Conservation (phyloP, 306 rosid species). For the Aeschynomene evenia region DNA sequence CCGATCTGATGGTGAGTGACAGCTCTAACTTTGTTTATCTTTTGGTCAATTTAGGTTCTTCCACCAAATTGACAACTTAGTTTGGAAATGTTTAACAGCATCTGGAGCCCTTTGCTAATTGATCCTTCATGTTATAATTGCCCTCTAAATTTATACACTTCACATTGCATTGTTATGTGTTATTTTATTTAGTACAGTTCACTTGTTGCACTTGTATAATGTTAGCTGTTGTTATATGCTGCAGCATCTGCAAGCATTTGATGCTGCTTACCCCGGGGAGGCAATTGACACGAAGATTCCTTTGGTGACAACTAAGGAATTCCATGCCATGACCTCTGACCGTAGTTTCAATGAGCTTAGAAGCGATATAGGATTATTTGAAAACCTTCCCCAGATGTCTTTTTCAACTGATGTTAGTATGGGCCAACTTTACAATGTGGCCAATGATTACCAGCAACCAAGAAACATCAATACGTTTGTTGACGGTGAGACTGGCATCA, state of each 20-base stretch:
- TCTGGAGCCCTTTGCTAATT: not conserved
- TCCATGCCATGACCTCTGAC: conserved; percentile 9
- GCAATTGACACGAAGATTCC: conserved; percentile 22
- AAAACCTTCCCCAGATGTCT: conserved; percentile 26
- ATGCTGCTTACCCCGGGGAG: conserved; percentile 27
- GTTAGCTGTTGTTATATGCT: conserved; percentile 10
- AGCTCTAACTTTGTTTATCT: conserved; percentile 7
- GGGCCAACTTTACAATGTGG: conserved; percentile 26
- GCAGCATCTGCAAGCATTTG: conserved; percentile 43
- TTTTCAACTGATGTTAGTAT: conserved; percentile 29
- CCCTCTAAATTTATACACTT: not conserved
- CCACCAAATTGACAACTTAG: conserved; percentile 9
- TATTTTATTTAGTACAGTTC: conserved; percentile 14
- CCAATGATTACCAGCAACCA: conserved; percentile 31
- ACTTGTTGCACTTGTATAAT: conserved; percentile 8
- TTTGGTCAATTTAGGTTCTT: conserved; percentile 22
- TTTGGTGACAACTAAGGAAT: not conserved
- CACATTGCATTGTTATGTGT: not conserved
- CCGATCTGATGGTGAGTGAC: conserved; percentile 48
- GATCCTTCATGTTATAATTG: not conserved
- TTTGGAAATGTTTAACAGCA: not conserved
- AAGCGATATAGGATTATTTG: conserved; percentile 19
- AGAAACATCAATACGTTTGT: conserved; percentile 27
- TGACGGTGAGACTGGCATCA: conserved; percentile 41
- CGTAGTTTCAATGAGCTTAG: not conserved